Evolutionary conservation across 192 early-diverging fungal genomes (phyloP).

Genomic region (Lunasporangiospora selenospora): DNA sequence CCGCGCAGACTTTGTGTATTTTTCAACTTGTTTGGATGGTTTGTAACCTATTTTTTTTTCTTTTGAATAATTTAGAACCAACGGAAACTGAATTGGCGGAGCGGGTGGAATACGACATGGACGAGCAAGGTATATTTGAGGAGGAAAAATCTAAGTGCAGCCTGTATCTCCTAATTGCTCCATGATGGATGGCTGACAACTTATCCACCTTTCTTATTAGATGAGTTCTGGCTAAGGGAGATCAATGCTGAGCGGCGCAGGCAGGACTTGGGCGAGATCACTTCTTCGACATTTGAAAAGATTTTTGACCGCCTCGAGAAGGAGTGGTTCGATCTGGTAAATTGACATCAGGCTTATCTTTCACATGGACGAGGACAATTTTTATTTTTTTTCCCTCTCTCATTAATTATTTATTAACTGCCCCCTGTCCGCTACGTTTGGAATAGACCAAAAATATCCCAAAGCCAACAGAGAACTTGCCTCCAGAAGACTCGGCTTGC

Average conservation of each 20-base stretch:
- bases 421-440: not conserved
- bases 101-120: conserved; percentile 96
- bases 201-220: conserved; percentile 46
- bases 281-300: conserved; percentile 77
- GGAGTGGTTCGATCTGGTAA: conserved; percentile 94
- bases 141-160: too few species aligned
- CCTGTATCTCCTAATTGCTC: too few species aligned
- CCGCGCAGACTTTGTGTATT: not conserved
- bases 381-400: too few species aligned
- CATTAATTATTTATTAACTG: not conserved
- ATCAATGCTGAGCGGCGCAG: conserved; percentile 71
- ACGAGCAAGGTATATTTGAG: conserved; percentile 88
- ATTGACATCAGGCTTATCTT: not conserved
- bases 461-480: conserved; percentile 62
- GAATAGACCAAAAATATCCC: conserved; percentile 81
- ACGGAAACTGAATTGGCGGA: conserved; percentile 63
- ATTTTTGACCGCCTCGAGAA: conserved; percentile 94
- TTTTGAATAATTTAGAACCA: conserved; percentile 50
- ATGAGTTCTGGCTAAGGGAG: conserved; percentile 75
- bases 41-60: not conserved
- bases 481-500: conserved; percentile 87
- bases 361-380: not conserved
- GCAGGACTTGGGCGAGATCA: conserved; percentile 57
- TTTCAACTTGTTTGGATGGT: not conserved
- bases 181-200: not conserved